These are phyloP conservation scores for Rhizoctonia solani DNA, from an alignment of 1,284 basidiomycete genomes.

Conservation along the genomic window DNA sequence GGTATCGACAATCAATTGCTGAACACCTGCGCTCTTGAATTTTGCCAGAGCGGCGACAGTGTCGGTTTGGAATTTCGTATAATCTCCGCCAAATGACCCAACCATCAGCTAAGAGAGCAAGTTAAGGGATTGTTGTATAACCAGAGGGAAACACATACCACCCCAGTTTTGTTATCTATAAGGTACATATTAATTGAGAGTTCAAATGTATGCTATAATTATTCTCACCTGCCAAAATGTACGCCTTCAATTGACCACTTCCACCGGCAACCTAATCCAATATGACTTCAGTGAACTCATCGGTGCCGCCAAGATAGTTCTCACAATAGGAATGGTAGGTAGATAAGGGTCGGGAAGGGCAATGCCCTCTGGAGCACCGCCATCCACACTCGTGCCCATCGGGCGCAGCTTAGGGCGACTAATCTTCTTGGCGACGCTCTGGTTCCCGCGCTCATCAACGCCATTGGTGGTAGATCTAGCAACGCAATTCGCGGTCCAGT, in stretches of 20 bases:
- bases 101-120: constrained; percentile 35
- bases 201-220: too few species aligned
- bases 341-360: constrained; percentile 55
- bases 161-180: constrained; percentile 57
- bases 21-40: constrained; percentile 56
- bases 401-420: constrained; percentile 28
- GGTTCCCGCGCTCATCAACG: constrained; percentile 49
- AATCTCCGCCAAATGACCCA: constrained; percentile 57
- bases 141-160: constrained; percentile 48
- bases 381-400: constrained; percentile 49
- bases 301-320: constrained; percentile 42
- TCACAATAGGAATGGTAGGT: constrained; percentile 53
- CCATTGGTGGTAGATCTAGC: constrained; percentile 61
- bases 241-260: constrained; percentile 63
- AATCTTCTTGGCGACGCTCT: constrained; percentile 31
- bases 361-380: constrained; percentile 52
- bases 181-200: too few species aligned
- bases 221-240: constrained; percentile 53
- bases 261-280: constrained; percentile 4
- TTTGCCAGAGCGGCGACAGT: constrained; percentile 52
- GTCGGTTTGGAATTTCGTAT: constrained; percentile 59
- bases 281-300: background rate
- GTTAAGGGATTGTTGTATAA: constrained; percentile 6
- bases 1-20: constrained; percentile 60
- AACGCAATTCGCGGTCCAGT: constrained; percentile 64